These are phyloP conservation scores for Hymenoscyphus occultus DNA, from an alignment of 2,329 filamentous ascomycete species.

Conservation along the genomic window DNA sequence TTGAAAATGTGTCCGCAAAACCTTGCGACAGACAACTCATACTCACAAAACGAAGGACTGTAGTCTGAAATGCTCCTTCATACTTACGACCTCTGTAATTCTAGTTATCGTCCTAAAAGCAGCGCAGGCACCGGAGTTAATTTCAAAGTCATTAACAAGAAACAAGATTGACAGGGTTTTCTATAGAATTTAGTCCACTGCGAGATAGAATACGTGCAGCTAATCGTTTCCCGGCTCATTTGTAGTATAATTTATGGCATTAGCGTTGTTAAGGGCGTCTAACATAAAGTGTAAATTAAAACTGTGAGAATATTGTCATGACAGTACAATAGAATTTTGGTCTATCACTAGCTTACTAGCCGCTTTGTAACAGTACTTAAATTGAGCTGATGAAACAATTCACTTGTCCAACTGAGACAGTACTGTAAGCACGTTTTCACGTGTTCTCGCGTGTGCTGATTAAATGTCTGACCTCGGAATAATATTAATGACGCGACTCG, in stretches of 20 bases:
- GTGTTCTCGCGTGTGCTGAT: background rate
- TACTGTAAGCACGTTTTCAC: background rate
- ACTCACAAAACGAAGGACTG: background rate
- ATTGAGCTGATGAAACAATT: background rate
- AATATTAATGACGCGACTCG: background rate
- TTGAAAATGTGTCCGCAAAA: background rate
- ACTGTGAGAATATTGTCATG: background rate
- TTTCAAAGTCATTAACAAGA: background rate
- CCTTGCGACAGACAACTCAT: background rate
- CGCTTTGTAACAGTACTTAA: too few species aligned
- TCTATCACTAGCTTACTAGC: too few species aligned
- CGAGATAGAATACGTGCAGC: background rate
- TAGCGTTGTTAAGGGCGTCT: background rate
- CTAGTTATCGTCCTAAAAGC: conserved; percentile 15
- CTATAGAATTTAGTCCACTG: background rate
- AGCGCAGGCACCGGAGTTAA: conserved; percentile 1
- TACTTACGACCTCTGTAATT: conserved; percentile 15
- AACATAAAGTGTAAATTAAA: background rate
- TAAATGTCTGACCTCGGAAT: background rate
- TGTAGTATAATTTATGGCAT: background rate
- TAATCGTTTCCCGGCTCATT: background rate
- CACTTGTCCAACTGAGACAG: background rate
- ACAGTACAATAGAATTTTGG: background rate
- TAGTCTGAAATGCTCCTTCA: conserved; percentile 3
- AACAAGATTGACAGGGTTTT: conserved; percentile 6